These are phyloP conservation scores for Pichia phayaonensis DNA, from an alignment of 805 yeast genomes.

Conservation along the genomic window DNA sequence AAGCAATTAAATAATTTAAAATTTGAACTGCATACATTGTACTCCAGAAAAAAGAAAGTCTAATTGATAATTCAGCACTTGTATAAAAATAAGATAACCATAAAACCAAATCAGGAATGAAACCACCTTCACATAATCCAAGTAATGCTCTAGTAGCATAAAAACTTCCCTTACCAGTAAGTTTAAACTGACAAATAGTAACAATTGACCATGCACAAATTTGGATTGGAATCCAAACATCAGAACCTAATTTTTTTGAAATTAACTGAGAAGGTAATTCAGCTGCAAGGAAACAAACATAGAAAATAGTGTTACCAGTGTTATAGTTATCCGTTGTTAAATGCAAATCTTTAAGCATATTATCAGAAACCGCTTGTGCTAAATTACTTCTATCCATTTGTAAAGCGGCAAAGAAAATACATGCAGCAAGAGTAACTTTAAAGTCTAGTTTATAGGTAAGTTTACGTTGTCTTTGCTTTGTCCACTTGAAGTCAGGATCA, in stretches of 20 bases:
- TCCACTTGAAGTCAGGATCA: slow-evolving; percentile 55
- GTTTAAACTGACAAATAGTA: slow-evolving; percentile 42
- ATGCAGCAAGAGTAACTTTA: slow-evolving; percentile 50
- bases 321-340: slow-evolving; percentile 54
- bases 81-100: slow-evolving; percentile 66
- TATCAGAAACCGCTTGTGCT: slow-evolving; percentile 48
- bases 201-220: slow-evolving; percentile 50
- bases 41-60: slow-evolving; percentile 56
- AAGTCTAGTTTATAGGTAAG: slow-evolving; percentile 46
- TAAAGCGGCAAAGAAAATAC: slow-evolving; percentile 50
- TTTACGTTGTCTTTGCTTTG: slow-evolving; percentile 40
- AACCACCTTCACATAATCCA: slow-evolving; percentile 62
- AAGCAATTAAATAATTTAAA: slow-evolving; percentile 37
- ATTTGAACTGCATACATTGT: slow-evolving; percentile 43
- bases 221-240: slow-evolving; percentile 54
- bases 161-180: slow-evolving; percentile 36
- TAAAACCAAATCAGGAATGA: slow-evolving; percentile 54
- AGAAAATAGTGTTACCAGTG: slow-evolving; percentile 47
- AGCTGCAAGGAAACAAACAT: slow-evolving; percentile 44
- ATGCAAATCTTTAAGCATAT: slow-evolving; percentile 42
- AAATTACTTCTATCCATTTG: slow-evolving; percentile 55
- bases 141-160: slow-evolving; percentile 42
- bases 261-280: slow-evolving; percentile 63
- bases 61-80: slow-evolving; percentile 45
- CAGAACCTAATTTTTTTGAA: slow-evolving; percentile 56